phyloP scores from a whole-genome alignment of 2,329 filamentous ascomycete species.

The Sclerotinia spermophila region DNA sequence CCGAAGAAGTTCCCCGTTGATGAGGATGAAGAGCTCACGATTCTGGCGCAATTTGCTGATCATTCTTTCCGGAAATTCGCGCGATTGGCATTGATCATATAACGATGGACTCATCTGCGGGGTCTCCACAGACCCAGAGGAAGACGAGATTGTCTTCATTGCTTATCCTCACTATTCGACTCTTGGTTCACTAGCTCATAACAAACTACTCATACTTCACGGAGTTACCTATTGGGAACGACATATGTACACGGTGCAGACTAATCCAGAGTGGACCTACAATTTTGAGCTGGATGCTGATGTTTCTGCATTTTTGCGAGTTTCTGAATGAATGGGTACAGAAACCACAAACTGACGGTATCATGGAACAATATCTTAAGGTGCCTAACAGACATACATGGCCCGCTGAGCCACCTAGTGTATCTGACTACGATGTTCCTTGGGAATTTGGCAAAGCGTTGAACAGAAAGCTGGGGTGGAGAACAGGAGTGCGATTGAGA shows the following conservation, averaged over 20 bases:
- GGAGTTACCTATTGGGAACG: conserved; percentile 18
- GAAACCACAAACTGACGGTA: background rate
- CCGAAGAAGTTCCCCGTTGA: background rate
- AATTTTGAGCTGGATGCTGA: conserved; percentile 19
- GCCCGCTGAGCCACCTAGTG: background rate
- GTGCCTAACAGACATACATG: background rate
- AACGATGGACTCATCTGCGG: background rate
- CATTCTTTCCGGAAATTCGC: background rate
- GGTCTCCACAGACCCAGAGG: background rate
- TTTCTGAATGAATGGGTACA: background rate
- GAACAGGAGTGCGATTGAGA: background rate
- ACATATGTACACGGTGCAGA: conserved; percentile 24
- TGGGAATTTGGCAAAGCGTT: rapidly evolving
- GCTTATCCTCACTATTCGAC: background rate
- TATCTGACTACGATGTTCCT: background rate
- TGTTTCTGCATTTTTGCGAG: background rate
- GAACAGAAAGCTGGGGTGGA: background rate
- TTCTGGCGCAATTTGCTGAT: background rate
- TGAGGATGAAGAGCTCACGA: background rate
- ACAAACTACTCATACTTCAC: conserved; percentile 21
- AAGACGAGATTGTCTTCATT: background rate
- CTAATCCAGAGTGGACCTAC: conserved; percentile 27
- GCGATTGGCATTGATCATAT: background rate
- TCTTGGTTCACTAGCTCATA: conserved; percentile 16
- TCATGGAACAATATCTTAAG: background rate